A percentile compares a stretch with the other conserved stretches of the same genome.
Conservation (phyloP, 2,329 filamentous ascomycete genomes). For the Botrytis sinoallii region DNA sequence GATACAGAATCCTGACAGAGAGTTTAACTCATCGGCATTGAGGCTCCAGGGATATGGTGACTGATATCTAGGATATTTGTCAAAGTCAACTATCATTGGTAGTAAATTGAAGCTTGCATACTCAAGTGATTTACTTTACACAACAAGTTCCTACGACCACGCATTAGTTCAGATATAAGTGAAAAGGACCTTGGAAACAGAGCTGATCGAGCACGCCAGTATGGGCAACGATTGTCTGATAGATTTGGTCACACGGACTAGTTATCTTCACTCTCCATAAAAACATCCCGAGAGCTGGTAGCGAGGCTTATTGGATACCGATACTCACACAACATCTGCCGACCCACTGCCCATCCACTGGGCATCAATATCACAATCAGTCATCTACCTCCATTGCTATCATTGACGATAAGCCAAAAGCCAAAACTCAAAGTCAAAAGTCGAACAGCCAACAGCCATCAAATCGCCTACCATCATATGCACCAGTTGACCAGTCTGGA, state of each 20-base stretch:
- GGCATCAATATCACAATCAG: not conserved
- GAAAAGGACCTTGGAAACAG: not conserved
- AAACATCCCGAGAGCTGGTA: not conserved
- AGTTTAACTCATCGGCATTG: not conserved
- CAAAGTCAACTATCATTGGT: not conserved
- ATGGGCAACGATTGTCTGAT: constrained; percentile 7
- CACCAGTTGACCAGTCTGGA: not conserved
- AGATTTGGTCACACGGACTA: constrained; percentile 6
- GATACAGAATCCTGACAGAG: not conserved
- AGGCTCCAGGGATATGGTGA: not conserved
- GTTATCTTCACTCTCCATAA: not conserved
- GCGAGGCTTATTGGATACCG: not conserved
- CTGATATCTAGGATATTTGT: not conserved
- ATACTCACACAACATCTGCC: not conserved
- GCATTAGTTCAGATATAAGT: not conserved
- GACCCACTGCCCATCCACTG: not conserved
- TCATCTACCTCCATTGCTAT: not conserved
- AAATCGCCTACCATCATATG: not conserved
- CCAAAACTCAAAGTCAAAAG: not conserved
- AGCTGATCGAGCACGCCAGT: constrained; percentile 4
- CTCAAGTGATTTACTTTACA: not conserved
- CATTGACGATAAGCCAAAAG: not conserved
- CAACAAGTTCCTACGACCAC: not conserved
- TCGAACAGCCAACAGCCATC: not conserved
- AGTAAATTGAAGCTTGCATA: not conserved